Percentiles rank a stretch among this genome's conserved stretches.
These are phyloP conservation scores for Abrus pulchellus DNA, from an alignment of 306 rosid species.

Conservation along the genomic window DNA sequence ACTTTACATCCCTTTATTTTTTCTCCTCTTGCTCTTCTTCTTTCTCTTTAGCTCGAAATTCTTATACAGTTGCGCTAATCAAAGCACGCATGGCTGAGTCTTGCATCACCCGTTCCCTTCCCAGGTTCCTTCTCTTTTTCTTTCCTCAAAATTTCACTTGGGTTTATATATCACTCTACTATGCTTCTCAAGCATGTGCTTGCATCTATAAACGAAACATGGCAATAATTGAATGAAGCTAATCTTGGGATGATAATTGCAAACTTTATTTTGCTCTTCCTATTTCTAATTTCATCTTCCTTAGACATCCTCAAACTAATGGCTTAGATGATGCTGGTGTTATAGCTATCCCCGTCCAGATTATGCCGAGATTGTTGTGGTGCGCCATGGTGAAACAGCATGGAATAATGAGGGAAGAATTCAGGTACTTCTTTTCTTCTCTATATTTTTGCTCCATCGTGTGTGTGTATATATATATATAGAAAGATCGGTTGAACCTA, in stretches of 20 bases:
- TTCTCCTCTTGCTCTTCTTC: neutral
- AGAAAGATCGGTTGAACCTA: too few relatives aligned
- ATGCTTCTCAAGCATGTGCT: neutral
- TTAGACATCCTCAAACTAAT: constrained; percentile 37
- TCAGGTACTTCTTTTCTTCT: constrained; percentile 64
- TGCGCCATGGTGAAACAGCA: constrained; percentile 92
- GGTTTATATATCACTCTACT: neutral
- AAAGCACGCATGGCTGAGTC: constrained; percentile 37
- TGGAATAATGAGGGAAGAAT: constrained; percentile 84
- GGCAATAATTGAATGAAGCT: neutral
- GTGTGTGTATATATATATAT: neutral
- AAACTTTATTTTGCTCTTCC: constrained; percentile 12
- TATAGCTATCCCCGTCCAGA: constrained; percentile 57
- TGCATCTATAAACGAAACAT: neutral
- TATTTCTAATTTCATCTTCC: neutral
- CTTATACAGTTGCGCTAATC: neutral
- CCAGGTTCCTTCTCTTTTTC: constrained; percentile 60
- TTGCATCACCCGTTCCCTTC: constrained; percentile 54
- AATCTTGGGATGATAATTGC: neutral
- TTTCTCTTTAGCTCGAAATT: constrained; percentile 1
- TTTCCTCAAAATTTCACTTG: neutral
- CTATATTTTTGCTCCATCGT: neutral
- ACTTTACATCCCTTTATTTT: too few relatives aligned
- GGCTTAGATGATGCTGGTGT: constrained; percentile 24
- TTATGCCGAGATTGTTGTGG: constrained; percentile 78